phyloP scores from a whole-genome alignment of 768 basidiomycete species.

The Sarcodon sp. region DNA sequence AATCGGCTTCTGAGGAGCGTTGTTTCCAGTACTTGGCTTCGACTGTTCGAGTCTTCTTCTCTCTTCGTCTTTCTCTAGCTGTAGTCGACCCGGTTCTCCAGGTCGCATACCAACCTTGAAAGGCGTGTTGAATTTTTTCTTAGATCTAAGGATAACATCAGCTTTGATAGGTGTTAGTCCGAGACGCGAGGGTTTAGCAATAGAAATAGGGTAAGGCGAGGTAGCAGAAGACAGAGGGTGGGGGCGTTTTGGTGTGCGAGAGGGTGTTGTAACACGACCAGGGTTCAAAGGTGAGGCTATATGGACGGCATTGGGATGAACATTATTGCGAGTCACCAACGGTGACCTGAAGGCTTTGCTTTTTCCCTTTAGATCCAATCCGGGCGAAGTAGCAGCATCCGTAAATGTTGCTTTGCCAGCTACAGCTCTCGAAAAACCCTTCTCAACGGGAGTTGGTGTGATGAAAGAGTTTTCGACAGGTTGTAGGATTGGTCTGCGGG shows the following conservation, averaged over 20 bases:
- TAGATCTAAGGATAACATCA: neutral
- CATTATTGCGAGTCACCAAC: constrained; percentile 4
- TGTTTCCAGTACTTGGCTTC: neutral
- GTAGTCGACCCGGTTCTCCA: constrained; percentile 12
- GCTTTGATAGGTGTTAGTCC: neutral
- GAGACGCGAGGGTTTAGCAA: too few species aligned
- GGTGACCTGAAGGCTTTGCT: constrained; percentile 17
- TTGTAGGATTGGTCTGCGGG: constrained; percentile 7
- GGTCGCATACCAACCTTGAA: constrained; percentile 18
- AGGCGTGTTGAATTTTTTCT: constrained; percentile 14
- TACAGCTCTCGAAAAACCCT: neutral
- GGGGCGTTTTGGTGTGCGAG: too few species aligned
- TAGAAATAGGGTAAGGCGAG: too few species aligned
- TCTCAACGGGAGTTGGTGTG: constrained; percentile 8
- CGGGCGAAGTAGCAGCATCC: neutral
- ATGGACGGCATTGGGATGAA: neutral
- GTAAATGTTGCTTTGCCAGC: neutral
- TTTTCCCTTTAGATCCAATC: constrained; percentile 5
- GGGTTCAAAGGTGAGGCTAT: constrained; percentile 12
- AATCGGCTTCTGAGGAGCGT: neutral
- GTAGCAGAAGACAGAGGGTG: too few species aligned
- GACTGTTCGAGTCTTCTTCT: neutral
- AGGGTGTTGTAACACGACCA: neutral
- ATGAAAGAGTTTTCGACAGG: constrained; percentile 10
- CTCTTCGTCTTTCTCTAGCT: constrained; percentile 6